Evolutionary conservation across 768 basidiomycete species (phyloP), one percentile per base, ranked within the genome.

Genomic region (Boletus patriciae): DNA sequence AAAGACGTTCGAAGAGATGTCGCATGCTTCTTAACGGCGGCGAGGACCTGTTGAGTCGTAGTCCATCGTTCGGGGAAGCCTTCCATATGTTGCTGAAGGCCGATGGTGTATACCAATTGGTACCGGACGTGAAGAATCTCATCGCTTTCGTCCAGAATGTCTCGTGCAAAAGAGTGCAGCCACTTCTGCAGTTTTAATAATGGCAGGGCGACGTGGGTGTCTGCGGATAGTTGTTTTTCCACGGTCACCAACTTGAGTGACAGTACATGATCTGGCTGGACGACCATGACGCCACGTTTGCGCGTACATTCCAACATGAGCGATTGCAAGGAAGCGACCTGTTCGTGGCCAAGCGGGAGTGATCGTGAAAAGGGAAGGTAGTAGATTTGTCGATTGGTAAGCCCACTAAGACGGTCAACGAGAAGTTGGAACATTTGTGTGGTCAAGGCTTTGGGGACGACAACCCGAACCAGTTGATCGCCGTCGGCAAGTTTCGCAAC

Each of bases 351-450:
- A 5, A 73, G 38, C 36, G 58, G 52, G 7, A 75, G 57, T 3
- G 72, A 66, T 11, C 82, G 74, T 7, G 76, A 78, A 49, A 83
- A 82, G 0, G 82, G 81, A 2, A 80, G 25, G 48, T 73, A 76
- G 49, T 77, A 81, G 0, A 83, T 62, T 1, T 73, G 76, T 6
- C 80, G 70, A 55, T 81, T 78, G 1, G 64, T 47, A 15, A 83
- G 73, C 7, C 79, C 76, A 23, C 73, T 64, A 4, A 83, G 60
- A 4, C 76, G 73, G 12, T 73, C 66, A 4, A 70, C 71, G 2
- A 83, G 70, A 3, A 80, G 49, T 10, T 77, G 71, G 53, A 83
- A 80, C 77, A 79, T 83, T 53, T 80, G 78, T 1, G 54, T 62
- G 0, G 70, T 64, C 9, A 82, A 69, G 0, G 79, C 66, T 54